Percentiles rank a stretch among this genome's conserved stretches.
These are phyloP conservation scores for Sphaerulina populicola DNA, from an alignment of 2,329 filamentous ascomycete species.

Conservation along the genomic window DNA sequence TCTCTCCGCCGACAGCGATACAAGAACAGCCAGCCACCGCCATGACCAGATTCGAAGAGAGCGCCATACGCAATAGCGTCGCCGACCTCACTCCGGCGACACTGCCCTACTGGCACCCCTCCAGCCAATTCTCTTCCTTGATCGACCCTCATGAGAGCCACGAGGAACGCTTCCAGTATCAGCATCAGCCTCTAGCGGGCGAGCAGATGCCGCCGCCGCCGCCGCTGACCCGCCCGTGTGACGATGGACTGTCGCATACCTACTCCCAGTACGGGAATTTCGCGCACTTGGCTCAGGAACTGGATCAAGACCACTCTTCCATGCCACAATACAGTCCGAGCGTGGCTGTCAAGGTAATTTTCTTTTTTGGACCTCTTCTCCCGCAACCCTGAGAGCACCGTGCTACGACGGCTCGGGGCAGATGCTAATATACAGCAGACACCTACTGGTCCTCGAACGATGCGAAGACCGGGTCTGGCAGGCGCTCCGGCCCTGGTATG, in stretches of 20 bases:
- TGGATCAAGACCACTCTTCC: background rate
- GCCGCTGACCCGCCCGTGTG: background rate
- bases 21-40: background rate
- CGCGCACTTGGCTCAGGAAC: constrained; percentile 4
- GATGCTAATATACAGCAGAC: constrained; percentile 8
- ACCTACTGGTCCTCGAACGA: constrained; percentile 15
- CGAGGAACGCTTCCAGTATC: constrained; percentile 1
- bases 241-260: background rate
- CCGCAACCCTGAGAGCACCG: background rate
- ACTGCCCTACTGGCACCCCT: constrained; percentile 22
- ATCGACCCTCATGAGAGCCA: constrained; percentile 17
- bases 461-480: constrained; percentile 22
- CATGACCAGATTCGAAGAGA: constrained; percentile 23
- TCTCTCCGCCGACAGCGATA: background rate
- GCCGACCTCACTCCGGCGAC: constrained; percentile 13
- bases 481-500: constrained; percentile 24
- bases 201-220: constrained; percentile 8
- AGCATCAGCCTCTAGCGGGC: constrained; percentile 5
- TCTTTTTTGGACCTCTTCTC: background rate
- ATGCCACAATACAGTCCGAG: constrained; percentile 8
- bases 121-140: constrained; percentile 22
- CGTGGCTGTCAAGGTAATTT: constrained; percentile 14
- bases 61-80: constrained; percentile 20
- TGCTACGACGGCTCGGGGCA: background rate
- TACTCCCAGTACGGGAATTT: background rate